Conservation (phyloP, 2,329 filamentous ascomycete species). For the Penicillium psychrosexuale region DNA sequence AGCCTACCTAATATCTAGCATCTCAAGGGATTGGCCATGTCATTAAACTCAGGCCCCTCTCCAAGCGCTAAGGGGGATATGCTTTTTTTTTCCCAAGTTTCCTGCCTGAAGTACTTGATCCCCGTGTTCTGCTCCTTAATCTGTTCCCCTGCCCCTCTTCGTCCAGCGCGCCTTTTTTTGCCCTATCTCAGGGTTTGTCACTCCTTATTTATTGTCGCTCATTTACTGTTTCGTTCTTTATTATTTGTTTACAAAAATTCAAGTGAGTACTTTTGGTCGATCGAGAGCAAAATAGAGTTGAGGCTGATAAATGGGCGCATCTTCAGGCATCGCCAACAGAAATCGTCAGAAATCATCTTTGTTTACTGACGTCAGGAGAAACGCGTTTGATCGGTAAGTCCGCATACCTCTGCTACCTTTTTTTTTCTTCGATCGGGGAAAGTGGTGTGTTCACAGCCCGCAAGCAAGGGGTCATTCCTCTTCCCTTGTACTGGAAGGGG, state of each 20-base stretch:
- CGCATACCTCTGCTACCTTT: conserved; percentile 9
- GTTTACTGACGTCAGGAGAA: conserved; percentile 22
- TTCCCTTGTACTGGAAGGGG: conserved; percentile 8
- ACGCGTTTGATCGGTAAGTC: conserved; percentile 19
- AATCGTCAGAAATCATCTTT: conserved; percentile 5
- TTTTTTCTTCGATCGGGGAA: conserved; percentile 9
- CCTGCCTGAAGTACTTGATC: conserved; percentile 16
- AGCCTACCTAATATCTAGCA: conserved; percentile 12
- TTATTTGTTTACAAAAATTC: not conserved
- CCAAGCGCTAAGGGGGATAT: conserved; percentile 6
- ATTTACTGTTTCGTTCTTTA: conserved; percentile 1
- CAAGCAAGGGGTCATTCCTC: conserved; percentile 24
- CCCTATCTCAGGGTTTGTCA: conserved; percentile 14
- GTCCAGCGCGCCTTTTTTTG: conserved; percentile 1
- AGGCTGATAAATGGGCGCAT: conserved; percentile 2
- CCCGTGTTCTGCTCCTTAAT: conserved; percentile 10
- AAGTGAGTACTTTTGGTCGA: not conserved
- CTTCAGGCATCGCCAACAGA: not conserved
- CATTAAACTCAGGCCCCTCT: conserved; percentile 12
- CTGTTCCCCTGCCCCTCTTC: conserved; percentile 5
- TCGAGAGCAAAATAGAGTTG: not conserved
- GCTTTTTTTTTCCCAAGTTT: not conserved
- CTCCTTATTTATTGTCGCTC: conserved; percentile 8
- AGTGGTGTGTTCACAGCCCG: not conserved
- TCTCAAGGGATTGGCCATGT: conserved; percentile 20